Percentiles rank a stretch among this genome's conserved stretches.
These are phyloP conservation scores for Theileria annulata DNA, from an alignment of 169 alveolate genomes.

Conservation along the genomic window DNA sequence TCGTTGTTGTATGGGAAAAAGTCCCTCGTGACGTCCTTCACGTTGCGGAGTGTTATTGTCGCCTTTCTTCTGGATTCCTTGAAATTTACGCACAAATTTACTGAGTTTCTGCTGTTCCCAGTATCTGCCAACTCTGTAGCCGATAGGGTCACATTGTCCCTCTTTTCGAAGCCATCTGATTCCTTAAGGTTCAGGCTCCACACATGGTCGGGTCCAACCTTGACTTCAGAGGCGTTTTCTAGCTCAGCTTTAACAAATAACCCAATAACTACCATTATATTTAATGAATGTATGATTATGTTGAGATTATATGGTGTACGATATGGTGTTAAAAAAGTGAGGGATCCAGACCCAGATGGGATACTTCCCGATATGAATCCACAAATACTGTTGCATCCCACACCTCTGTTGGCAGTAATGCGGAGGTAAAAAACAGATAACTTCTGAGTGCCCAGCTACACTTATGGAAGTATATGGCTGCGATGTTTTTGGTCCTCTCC, in stretches of 20 bases:
- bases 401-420: conserved; percentile 48
- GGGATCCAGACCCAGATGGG: conserved; percentile 21
- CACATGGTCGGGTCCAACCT: conserved; percentile 48
- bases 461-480: conserved; percentile 54
- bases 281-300: neutral
- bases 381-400: conserved; percentile 40
- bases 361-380: conserved; percentile 41
- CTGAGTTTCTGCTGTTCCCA: conserved; percentile 58
- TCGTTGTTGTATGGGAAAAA: conserved; percentile 25
- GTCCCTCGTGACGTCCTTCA: conserved; percentile 38
- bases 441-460: conserved; percentile 60
- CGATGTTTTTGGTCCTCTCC: conserved; percentile 43
- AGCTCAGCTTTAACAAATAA: conserved; percentile 53
- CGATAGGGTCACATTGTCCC: conserved; percentile 53
- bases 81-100: conserved; percentile 38
- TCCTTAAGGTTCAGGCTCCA: conserved; percentile 60
- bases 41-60: conserved; percentile 44
- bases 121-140: conserved; percentile 52
- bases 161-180: conserved; percentile 48
- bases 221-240: conserved; percentile 50
- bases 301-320: conserved; percentile 4
- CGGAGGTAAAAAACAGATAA: conserved; percentile 30
- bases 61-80: conserved; percentile 60
- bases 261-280: conserved; percentile 54
- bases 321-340: conserved; percentile 4